Conservation (phyloP, 164 flowering plant genomes). For the Berberis vulgaris region DNA sequence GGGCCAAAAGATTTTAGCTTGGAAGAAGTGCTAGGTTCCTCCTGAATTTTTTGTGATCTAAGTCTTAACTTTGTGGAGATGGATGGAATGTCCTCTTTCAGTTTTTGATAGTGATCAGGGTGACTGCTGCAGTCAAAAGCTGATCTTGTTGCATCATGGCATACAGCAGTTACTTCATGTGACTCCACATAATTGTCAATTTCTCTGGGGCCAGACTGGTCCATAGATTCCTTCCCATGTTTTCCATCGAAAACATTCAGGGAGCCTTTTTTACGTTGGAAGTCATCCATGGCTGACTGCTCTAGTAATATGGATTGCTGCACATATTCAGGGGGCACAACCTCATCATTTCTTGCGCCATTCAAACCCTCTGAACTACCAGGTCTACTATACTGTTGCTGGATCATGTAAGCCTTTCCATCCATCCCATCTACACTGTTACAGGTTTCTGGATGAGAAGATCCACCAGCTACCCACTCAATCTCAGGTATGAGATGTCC, state of each 20-base stretch:
- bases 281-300: slow-evolving; percentile 3
- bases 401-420: neutral
- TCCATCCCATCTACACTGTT: slow-evolving; percentile 12
- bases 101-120: slow-evolving; percentile 17
- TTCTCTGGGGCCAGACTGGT: slow-evolving; percentile 4
- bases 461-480: slow-evolving; percentile 4
- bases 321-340: neutral
- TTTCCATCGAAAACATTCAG: slow-evolving; percentile 8
- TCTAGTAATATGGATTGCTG: neutral
- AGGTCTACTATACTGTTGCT: slow-evolving; percentile 4
- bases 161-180: slow-evolving; percentile 5
- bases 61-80: slow-evolving; percentile 30
- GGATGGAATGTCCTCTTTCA: slow-evolving; percentile 13
- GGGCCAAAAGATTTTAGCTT: slow-evolving; percentile 21
- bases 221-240: slow-evolving; percentile 5
- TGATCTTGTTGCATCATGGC: slow-evolving; percentile 14
- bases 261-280: slow-evolving; percentile 5
- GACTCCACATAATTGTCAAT: slow-evolving; percentile 15
- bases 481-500: slow-evolving; percentile 17
- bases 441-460: slow-evolving; percentile 12
- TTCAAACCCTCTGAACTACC: slow-evolving; percentile 19
- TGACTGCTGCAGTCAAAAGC: slow-evolving; percentile 1
- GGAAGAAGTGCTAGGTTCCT: slow-evolving; percentile 25
- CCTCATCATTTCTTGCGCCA: slow-evolving; percentile 12
- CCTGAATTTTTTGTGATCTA: slow-evolving; percentile 22